Evolutionary conservation across 495 filamentous ascomycete species (phyloP).

Genomic region (Penicillium robsamsonii): DNA sequence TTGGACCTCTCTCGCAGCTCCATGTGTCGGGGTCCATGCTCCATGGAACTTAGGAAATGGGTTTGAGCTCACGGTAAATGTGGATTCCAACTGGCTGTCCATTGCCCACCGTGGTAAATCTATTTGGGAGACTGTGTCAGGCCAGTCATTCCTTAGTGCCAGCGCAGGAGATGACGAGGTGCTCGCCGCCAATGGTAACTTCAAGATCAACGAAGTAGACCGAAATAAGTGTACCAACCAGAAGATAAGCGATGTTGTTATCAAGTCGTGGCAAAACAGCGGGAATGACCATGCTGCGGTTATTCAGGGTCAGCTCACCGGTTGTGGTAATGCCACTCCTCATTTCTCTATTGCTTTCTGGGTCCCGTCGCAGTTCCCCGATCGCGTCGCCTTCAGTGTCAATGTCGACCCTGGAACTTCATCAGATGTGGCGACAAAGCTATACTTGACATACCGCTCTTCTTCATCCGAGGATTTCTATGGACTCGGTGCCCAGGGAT

Average conservation of each 20-base stretch:
- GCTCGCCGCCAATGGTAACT: constrained; percentile 23
- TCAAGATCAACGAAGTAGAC: constrained; percentile 27
- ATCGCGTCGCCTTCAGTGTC: constrained; percentile 23
- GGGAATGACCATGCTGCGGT: constrained; percentile 19
- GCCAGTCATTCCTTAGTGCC: constrained; percentile 21
- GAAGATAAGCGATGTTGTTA: constrained; percentile 11
- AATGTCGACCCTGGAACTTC: constrained; percentile 15
- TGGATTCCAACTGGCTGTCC: constrained; percentile 15
- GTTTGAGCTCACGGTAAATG: constrained; percentile 15
- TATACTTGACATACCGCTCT: constrained; percentile 25
- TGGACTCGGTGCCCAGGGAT: constrained; percentile 28
- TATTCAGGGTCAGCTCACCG: constrained; percentile 18
- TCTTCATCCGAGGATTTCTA: constrained; percentile 28
- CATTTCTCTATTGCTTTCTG: constrained; percentile 19
- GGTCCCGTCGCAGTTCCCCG: constrained; percentile 20
- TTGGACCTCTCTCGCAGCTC: constrained; percentile 19
- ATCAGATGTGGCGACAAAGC: constrained; percentile 10
- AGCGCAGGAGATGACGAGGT: constrained; percentile 21
- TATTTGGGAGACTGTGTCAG: constrained; percentile 25
- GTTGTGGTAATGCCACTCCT: constrained; percentile 18
- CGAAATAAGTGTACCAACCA: constrained; percentile 22
- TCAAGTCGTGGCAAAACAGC: constrained; percentile 12
- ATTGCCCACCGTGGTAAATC: constrained; percentile 8
- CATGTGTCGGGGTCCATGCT: constrained; percentile 14
- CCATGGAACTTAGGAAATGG: constrained; percentile 22